Evolutionary conservation across 257 asterid species (phyloP), one percentile per base, ranked within the genome.

Genomic region (Lavandula angustifolia): DNA sequence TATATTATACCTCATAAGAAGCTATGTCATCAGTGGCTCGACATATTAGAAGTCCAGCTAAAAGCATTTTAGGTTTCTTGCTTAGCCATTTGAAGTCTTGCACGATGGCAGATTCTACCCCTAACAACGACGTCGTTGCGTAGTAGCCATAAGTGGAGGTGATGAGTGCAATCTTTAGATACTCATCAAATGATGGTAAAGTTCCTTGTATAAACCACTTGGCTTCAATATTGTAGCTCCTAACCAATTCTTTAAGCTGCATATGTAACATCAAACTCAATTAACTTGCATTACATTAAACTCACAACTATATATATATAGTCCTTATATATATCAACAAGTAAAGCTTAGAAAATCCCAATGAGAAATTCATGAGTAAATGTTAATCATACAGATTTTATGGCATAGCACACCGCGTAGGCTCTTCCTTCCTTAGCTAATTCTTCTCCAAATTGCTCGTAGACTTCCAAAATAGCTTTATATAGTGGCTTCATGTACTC

Each of bases 141-240:
- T 31, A 13, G 16, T 55, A 67, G 3, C 6, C 6, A 13, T 34
- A 10, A 22, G 41, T 18, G 46, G 41, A 6, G 1, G 65, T 67
- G 47, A 56, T 67, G 40, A 56, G 50, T 11, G 58, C 66, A 35
- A 46, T 67, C 7, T 47, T 11, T 3, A 67, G 31, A 29, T 67
- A 67, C 13, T 67, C 73, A 10, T 44, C 49, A 4, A 67, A 67
- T 0, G 73, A 29, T 38, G 77, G 77, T 35, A 72, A 3, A 16
- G n/a, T 40, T 42, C 77, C 68, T 42, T 72, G 12, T 27, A 29
- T 41, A 16, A 72, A 58, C 73, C 68, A 66, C 58, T 48, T 64
- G 2, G 72, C 71, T 66, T 71, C 71, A 3, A 35, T 9, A 2
- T 57, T 3, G 63, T 72, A 72, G 62, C 58, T 22, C 32, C 57